These are phyloP conservation scores for Podaxis rugospora DNA, from an alignment of 768 basidiomycete genomes.

Conservation along the genomic window DNA sequence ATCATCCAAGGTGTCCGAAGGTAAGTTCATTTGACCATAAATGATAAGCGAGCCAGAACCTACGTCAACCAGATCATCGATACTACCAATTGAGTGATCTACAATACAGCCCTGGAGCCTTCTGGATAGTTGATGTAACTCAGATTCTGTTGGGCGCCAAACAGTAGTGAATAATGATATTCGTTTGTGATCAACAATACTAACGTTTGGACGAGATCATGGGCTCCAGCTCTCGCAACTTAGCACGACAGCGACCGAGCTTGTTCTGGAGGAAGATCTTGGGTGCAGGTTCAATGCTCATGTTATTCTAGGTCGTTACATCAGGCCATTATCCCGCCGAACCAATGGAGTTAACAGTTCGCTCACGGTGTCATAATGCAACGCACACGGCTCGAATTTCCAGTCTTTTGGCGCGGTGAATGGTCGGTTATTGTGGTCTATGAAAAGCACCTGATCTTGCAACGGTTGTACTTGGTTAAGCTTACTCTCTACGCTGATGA, in stretches of 20 bases:
- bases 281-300: conserved; percentile 64
- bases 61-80: conserved; percentile 58
- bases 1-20: not conserved
- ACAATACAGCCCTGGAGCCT: conserved; percentile 43
- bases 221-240: conserved; percentile 59
- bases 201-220: conserved; percentile 59
- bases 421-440: conserved; percentile 63
- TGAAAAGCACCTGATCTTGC: conserved; percentile 68
- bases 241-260: conserved; percentile 51
- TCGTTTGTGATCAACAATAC: conserved; percentile 16
- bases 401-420: conserved; percentile 65
- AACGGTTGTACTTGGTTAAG: conserved; percentile 49
- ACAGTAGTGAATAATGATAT: conserved; percentile 2
- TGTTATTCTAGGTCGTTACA: conserved; percentile 39
- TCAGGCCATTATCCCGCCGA: not conserved
- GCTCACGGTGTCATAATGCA: conserved; percentile 72
- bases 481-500: conserved; percentile 40
- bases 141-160: conserved; percentile 22
- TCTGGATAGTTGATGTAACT: conserved; percentile 45
- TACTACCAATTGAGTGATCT: conserved; percentile 48
- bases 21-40: conserved; percentile 1
- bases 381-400: conserved; percentile 70
- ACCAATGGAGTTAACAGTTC: not conserved
- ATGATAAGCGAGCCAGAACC: conserved; percentile 16
- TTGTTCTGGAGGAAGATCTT: conserved; percentile 83